A percentile compares a stretch with the other conserved stretches of the same genome.
These are phyloP conservation scores for Petrea volubilis DNA, from an alignment of 257 asterid genomes.

Conservation along the genomic window DNA sequence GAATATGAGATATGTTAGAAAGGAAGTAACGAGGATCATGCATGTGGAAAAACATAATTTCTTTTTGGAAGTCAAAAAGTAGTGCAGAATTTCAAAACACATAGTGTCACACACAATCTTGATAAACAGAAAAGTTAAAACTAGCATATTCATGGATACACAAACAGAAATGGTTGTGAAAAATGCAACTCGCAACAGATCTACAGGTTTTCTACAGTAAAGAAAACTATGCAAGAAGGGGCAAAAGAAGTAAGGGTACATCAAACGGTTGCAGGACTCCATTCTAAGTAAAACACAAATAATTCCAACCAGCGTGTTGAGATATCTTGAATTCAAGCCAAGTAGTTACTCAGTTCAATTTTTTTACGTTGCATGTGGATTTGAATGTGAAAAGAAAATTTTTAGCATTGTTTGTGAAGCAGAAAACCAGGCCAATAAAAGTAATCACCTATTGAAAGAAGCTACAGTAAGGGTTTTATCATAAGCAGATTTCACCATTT, in stretches of 20 bases:
- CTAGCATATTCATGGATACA: conserved; percentile 4
- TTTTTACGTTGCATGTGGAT: conserved; percentile 4
- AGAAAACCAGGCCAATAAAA: conserved; percentile 1
- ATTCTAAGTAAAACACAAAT: background rate
- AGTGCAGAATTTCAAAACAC: conserved; percentile 20
- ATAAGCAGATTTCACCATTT: background rate
- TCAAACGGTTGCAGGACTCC: background rate
- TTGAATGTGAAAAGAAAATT: conserved; percentile 10
- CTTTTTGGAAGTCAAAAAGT: conserved; percentile 8
- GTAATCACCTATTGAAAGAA: background rate
- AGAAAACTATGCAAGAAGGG: background rate
- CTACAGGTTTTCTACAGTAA: background rate
- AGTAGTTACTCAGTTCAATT: background rate
- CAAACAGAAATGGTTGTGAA: background rate
- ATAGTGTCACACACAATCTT: background rate
- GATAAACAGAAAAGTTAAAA: background rate
- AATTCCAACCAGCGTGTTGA: background rate
- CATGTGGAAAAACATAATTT: conserved; percentile 15
- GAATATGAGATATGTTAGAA: conserved; percentile 77
- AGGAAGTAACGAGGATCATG: conserved; percentile 27
- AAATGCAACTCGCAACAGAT: background rate
- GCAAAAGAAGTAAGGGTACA: conserved; percentile 5
- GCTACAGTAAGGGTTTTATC: background rate
- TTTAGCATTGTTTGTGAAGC: conserved; percentile 16
- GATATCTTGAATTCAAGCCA: background rate